Base-by-base conservation (phyloP, 2,329 filamentous ascomycete species). In the Nigrospora oryzae region DNA sequence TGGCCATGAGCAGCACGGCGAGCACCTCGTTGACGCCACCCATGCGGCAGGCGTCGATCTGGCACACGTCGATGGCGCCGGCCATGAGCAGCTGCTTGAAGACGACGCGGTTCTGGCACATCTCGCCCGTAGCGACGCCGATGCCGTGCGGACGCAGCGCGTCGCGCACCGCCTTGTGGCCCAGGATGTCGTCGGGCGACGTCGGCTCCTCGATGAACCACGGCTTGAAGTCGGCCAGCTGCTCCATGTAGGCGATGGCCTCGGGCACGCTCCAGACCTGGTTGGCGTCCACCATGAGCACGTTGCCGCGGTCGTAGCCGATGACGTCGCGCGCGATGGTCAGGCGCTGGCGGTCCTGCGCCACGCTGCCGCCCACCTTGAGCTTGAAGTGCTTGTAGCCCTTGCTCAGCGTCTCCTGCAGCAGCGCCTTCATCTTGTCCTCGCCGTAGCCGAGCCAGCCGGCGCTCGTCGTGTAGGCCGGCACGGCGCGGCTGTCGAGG, bases 181-280 rank as follows among this genome's bases (percentile, higher is more conserved):
- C 89, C 45, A 93, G 81, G 47, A 95, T 82, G 62, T 95, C 89
- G 59, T 95, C 89, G 12, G 89, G 89, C 17, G 83, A 88, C 13
- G 89, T 95, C 2, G 89, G 89, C 74, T 95, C 89, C 69, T 95
- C 89, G 60, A 95, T 95, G 69, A 95, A 95, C 86, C 88, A 93
- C 28, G 86, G 86, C 72, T 86, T 85, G 71, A 89, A 95, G 56
- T 89, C 82, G 46, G 78, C 78, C 39, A 95, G 80, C 59, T 88
- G 66, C 59, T 83, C 77, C 88, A 95, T 94, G 71, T 91, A 89
- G 50, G 77, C 79, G 55, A 95, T 89, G 8, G 89, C 89, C 67
- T 95, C 88, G 1, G 88, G 87, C 33, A 95, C 89, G 42, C 83
- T 88, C 89, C 89, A 95, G 47, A 93, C 76, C 71, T 95, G 89